Base-by-base conservation (phyloP, 352 stramenopile genomes). In the Pythium grandisporangium region DNA sequence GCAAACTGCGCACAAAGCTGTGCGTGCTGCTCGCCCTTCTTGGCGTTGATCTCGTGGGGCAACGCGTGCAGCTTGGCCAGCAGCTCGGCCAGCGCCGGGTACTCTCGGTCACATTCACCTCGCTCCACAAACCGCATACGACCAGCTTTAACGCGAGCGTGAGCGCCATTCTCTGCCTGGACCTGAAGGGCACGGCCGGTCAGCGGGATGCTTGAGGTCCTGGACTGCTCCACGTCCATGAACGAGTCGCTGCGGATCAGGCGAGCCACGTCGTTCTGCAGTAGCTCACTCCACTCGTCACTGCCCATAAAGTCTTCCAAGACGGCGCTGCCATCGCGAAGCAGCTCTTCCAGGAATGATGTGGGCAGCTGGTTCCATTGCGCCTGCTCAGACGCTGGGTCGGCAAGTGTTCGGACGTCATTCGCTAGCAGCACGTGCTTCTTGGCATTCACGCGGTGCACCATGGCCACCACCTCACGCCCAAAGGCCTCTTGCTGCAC, bases 401-500 rank as follows among this genome's bases (percentile, higher is more conserved):
- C 70, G 0, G 83, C 83, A 2, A 90, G 40, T 30, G 68, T 65
- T 1, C 71, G 55, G 12, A 42, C 51, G 33, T 91, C 71, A 37
- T 85, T 82, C 4, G 78, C 77, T 11, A 95, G 45, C 44, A 81
- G 37, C 20, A 74, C 58, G 44, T 93, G 79, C 49, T 93, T 90
- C 47, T 88, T 69, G 44, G 67, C 59, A 51, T 91, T 92, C 12
- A 93, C 66, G 5, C 76, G 76, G 36, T 85, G 80, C 16, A 95
- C 69, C 75, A 95, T 90, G 10, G 66, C 62, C 25, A 93, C 40
- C 17, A 93, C 60, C 44, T 95, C 77, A 30, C 82, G 61, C 1
- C 65, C 78, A 60, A 95, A 93, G 0, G 80, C 80, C 46, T 95
- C 80, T 36, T 92, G 81, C 29, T 91, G 51, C 6, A 93, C 67